Base-by-base conservation (phyloP, 306 rosid genomes). In the Rosa multiflora region DNA sequence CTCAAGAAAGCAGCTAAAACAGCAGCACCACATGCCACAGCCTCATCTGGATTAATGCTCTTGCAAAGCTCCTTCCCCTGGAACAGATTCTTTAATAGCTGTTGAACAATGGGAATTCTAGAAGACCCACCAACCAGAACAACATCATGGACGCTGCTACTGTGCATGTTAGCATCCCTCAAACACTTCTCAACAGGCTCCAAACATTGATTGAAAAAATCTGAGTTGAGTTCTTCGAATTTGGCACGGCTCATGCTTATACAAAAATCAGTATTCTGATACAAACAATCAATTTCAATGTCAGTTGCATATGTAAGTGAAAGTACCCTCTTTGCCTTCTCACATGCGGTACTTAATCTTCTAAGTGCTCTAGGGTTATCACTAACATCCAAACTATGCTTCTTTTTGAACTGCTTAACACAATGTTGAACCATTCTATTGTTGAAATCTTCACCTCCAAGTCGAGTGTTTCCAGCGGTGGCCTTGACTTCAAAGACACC, bases 401-500 rank as follows among this genome's bases (percentile, higher is more conserved):
- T 72, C 73, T 66, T 78, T 8, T 59, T 78, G 10, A 86, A 75
- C 52, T 78, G 75, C 3, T 78, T 1, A 0, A 67, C 78, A 32
- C 79, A 86, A n/a, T 75, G 7, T 0, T 23, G 15, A 10, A 78
- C 26, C 89, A 86, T 67, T 51, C 74, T 46, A 42, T 75, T 72
- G 15, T 76, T 77, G 9, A 86, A 49, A 51, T 86, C 85, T 32
- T 81, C 87, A 2, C 85, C 85, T 2, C 85, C 83, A 0, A 86
- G 83, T 21, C 78, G 85, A 11, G 80, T 77, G 74, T 77, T 63
- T 17, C 89, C 89, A 49, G 80, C 81, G 32, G 84, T 83, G 0
- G 46, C 23, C 32, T 39, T 67, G 17, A 67, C 80, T 67, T 77
- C 32, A n/a, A 77, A 77, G 15, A 1, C 46, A 51, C 43, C 7